Conservation (phyloP, 164 flowering plant species). For the Piper longum region DNA sequence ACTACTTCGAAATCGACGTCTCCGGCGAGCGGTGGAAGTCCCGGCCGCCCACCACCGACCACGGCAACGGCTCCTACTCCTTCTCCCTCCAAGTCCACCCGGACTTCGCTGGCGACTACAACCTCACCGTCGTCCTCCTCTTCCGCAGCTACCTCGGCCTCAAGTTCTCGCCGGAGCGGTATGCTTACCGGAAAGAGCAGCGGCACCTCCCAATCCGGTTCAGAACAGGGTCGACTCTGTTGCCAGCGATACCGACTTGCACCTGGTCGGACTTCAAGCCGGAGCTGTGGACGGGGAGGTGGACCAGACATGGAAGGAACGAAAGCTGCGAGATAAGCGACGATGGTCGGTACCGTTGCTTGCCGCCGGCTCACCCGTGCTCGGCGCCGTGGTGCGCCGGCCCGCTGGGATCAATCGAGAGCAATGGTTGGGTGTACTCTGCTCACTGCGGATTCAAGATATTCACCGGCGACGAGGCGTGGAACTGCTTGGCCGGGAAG, state of each 20-base stretch:
- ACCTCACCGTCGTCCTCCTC: conserved; percentile 51
- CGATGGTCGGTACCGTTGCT: conserved; percentile 74
- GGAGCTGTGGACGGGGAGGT: conserved; percentile 68
- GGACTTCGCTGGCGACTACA: conserved; percentile 54
- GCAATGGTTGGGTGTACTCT: conserved; percentile 96
- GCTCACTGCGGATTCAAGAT: conserved; percentile 68
- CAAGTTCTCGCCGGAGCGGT: conserved; percentile 43
- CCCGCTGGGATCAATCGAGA: conserved; percentile 59
- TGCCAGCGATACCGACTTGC: conserved; percentile 39
- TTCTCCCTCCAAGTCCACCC: conserved; percentile 72
- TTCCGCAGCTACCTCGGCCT: conserved; percentile 69
- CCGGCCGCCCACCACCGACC: conserved; percentile 63
- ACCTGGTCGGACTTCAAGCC: conserved; percentile 36
- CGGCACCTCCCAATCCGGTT: conserved; percentile 34
- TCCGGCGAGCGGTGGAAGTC: conserved; percentile 86
- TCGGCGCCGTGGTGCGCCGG: conserved; percentile 74
- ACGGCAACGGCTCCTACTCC: conserved; percentile 59
- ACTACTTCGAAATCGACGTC: conserved; percentile 76
- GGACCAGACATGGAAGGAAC: conserved; percentile 73
- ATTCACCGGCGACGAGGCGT: conserved; percentile 44
- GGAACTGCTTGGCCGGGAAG: conserved; percentile 63
- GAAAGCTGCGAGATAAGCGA: conserved; percentile 46
- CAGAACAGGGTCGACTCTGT: conserved; percentile 3
- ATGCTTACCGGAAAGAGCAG: conserved; percentile 36
- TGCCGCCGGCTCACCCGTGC: conserved; percentile 35